A percentile compares a stretch with the other conserved stretches of the same genome.
Conservation (phyloP, 495 filamentous ascomycete species). For the Clohesyomyces aquaticus region DNA sequence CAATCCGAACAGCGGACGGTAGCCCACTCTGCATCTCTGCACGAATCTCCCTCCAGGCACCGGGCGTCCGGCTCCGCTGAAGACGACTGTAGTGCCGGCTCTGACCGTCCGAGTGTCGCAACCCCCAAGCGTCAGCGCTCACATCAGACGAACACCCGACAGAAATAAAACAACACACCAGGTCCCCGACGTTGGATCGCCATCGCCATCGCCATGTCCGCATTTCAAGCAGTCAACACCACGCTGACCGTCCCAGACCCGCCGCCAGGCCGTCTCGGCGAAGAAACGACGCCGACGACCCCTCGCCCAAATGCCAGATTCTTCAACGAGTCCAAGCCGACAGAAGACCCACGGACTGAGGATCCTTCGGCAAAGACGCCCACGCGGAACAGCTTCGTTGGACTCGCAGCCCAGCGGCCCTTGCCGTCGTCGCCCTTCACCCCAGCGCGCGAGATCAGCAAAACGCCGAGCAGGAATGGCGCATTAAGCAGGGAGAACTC, state of each 20-base stretch:
- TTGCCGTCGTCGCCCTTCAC: slow-evolving; percentile 63
- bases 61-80: slow-evolving; percentile 19
- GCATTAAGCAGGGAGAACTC: slow-evolving; percentile 61
- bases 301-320: slow-evolving; percentile 57
- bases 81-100: slow-evolving; percentile 21
- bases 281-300: slow-evolving; percentile 65
- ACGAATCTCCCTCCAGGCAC: background rate
- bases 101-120: slow-evolving; percentile 22
- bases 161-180: slow-evolving; percentile 1
- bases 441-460: slow-evolving; percentile 54
- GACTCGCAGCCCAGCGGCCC: slow-evolving; percentile 60
- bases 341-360: slow-evolving; percentile 48
- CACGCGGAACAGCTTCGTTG: slow-evolving; percentile 63
- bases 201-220: slow-evolving; percentile 51
- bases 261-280: slow-evolving; percentile 57
- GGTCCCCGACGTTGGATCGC: background rate
- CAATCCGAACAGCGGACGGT: slow-evolving; percentile 1
- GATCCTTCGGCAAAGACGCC: slow-evolving; percentile 59
- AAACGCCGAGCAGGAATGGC: slow-evolving; percentile 45
- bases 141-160: slow-evolving; percentile 7
- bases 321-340: slow-evolving; percentile 46
- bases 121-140: slow-evolving; percentile 28
- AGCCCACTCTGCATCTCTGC: background rate
- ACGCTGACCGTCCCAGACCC: slow-evolving; percentile 55
- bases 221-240: slow-evolving; percentile 79